Base-by-base conservation (phyloP, 1,284 basidiomycete genomes). In the Ustilago xerochloae region DNA sequence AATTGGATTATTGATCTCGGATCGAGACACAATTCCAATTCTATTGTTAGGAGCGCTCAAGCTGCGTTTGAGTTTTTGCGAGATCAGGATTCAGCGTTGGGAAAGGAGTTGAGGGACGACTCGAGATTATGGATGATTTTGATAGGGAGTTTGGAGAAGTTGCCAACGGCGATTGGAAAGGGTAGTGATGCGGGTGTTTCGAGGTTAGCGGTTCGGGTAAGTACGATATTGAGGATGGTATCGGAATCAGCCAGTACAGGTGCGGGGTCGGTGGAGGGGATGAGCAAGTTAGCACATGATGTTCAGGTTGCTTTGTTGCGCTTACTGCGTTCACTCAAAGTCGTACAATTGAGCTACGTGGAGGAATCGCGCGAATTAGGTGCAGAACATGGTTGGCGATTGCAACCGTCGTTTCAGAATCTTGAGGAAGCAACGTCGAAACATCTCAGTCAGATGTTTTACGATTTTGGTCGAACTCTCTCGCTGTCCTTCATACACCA, bases 1-100 rank as follows among this genome's bases (percentile, higher is more conserved):
- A 45, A 50, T 7, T 75, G 67, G 67, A 57, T 71, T 24, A n/a
- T 71, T 16, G 72, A 75, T 53, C 57, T 70, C 2, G 52, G 59
- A 2, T 65, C 66, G 0, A 49, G 54, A 2, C 28, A 29, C 30
- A 69, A 65, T 38, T 50, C 56, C 6, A 32, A 12, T 2, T 22
- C 66, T 1, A 52, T 65, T 1, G 29, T 28, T 2, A 12, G 24
- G 35, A 32, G 29, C 24, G 51, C 63, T 2, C 48, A 36, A 35
- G 18, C 43, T 1, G 48, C 63, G 4, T 50, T 69, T 7, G 32
- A 29, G 7, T 29, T n/a, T 10, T 30, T 63, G 18, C 66, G 49
- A 24, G 29, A 8, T 16, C 22, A 16, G 2, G 36, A 41, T 2
- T 32, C 32, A 4, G 10, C n/a, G 13, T n/a, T 38, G 24, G 8